Evolutionary conservation across 106 monocot genomes (phyloP).

Genomic region (Dioscorea zingiberensis): DNA sequence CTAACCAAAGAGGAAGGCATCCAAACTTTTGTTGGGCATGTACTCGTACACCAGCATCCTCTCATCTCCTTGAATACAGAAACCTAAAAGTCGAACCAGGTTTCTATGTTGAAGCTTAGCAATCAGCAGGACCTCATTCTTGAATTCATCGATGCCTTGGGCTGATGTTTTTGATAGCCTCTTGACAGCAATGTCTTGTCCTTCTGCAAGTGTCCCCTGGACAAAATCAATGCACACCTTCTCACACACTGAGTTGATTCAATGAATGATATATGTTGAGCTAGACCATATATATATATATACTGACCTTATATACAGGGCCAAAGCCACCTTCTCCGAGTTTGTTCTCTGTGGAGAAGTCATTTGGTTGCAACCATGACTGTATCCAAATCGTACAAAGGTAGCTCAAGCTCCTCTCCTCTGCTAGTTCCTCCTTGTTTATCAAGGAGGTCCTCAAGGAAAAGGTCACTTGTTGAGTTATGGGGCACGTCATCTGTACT

Average conservation of each 20-base stretch:
- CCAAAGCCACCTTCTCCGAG: constrained; percentile 39
- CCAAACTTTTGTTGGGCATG: constrained; percentile 37
- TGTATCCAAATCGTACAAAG: too few relatives aligned
- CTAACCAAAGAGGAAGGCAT: constrained; percentile 26
- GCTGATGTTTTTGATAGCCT: constrained; percentile 11
- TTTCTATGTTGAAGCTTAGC: constrained; percentile 41
- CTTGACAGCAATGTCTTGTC: constrained; percentile 31
- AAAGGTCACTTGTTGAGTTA: too few relatives aligned
- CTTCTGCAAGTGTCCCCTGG: constrained; percentile 15
- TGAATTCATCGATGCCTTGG: constrained; percentile 41
- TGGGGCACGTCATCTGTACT: too few relatives aligned
- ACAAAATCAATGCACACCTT: too few relatives aligned
- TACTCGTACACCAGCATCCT: constrained; percentile 29
- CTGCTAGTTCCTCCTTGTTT: too few relatives aligned
- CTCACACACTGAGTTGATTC: too few relatives aligned
- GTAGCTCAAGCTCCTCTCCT: too few relatives aligned
- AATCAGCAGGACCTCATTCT: constrained; percentile 30
- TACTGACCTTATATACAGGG: constrained; percentile 23
- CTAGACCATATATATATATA: neutral
- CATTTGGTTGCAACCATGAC: constrained; percentile 3
- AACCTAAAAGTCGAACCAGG: constrained; percentile 22
- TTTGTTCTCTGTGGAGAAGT: constrained; percentile 19
- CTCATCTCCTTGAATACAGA: constrained; percentile 20
- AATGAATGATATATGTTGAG: too few relatives aligned
- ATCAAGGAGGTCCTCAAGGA: too few relatives aligned